Conservation (phyloP, 1,284 basidiomycete species). For the Rhodotorula sp. region DNA sequence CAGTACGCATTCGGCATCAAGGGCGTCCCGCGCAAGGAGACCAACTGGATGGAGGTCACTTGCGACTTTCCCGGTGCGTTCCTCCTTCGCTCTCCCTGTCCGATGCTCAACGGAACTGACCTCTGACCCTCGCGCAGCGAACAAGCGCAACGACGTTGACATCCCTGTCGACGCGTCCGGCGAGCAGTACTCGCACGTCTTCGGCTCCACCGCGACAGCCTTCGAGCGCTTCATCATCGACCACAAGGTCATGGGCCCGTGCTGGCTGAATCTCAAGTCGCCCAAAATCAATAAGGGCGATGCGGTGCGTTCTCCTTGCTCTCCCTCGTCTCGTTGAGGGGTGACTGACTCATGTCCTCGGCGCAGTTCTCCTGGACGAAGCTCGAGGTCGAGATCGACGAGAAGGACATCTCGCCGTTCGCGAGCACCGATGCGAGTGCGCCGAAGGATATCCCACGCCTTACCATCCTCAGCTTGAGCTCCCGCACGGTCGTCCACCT, state of each 20-base stretch:
- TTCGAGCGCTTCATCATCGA: conserved; percentile 96
- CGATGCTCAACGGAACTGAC: background rate
- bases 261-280: conserved; percentile 87
- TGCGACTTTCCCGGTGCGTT: conserved; percentile 51
- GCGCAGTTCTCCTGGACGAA: conserved; percentile 89
- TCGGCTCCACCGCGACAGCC: conserved; percentile 89
- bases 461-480: conserved; percentile 88
- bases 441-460: conserved; percentile 79
- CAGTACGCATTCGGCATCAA: conserved; percentile 91
- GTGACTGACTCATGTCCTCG: background rate
- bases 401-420: conserved; percentile 81
- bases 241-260: conserved; percentile 97
- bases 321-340: background rate
- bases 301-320: conserved; percentile 20
- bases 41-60: conserved; percentile 88
- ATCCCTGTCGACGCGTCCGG: conserved; percentile 73
- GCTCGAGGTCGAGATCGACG: conserved; percentile 76
- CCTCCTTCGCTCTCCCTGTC: conserved; percentile 9
- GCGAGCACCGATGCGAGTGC: conserved; percentile 69
- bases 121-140: conserved; percentile 5
- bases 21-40: conserved; percentile 76
- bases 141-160: conserved; percentile 51
- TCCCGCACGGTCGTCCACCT: conserved; percentile 93
- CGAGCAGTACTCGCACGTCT: conserved; percentile 80
- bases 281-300: conserved; percentile 67